A percentile compares a stretch with the other conserved stretches of the same genome.
Conservation (phyloP, 768 basidiomycete genomes). For the Cubamyces sp. region DNA sequence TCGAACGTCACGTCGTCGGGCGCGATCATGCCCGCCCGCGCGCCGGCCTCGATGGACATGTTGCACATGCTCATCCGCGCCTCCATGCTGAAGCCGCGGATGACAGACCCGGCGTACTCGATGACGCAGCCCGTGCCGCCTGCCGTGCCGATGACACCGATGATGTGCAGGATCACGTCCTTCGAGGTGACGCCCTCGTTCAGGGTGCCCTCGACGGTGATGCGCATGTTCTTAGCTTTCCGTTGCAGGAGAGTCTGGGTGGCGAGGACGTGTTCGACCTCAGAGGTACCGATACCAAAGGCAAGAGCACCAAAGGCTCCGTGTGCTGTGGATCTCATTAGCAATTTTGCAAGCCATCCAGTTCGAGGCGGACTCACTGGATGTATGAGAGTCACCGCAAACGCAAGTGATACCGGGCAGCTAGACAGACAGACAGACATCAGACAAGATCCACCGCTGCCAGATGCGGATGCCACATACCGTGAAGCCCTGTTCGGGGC, state of each 20-base stretch:
- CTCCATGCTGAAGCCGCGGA: slow-evolving; percentile 63
- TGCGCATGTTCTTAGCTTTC: slow-evolving; percentile 69
- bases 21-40: slow-evolving; percentile 68
- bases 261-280: slow-evolving; percentile 71
- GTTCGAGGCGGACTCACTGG: slow-evolving; percentile 43
- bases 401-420: slow-evolving; percentile 54
- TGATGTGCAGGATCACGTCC: slow-evolving; percentile 68
- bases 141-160: slow-evolving; percentile 66
- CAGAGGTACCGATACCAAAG: slow-evolving; percentile 70
- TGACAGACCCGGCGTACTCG: slow-evolving; percentile 62
- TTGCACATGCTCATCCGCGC: slow-evolving; percentile 65
- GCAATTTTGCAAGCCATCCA: not conserved
- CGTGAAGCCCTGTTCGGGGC: slow-evolving; percentile 70
- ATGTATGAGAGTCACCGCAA: slow-evolving; percentile 70
- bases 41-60: slow-evolving; percentile 72
- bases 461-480: slow-evolving; percentile 30
- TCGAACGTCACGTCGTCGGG: slow-evolving; percentile 65
- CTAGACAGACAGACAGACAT: slow-evolving; percentile 24
- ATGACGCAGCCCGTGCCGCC: slow-evolving; percentile 69
- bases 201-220: slow-evolving; percentile 60
- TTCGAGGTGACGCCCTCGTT: slow-evolving; percentile 62
- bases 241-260: slow-evolving; percentile 66
- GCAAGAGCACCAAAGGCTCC: slow-evolving; percentile 71
- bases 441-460: not conserved
- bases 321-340: slow-evolving; percentile 45